Conservation (phyloP, 495 filamentous ascomycete genomes). For the Lasiosphaeria hispida region DNA sequence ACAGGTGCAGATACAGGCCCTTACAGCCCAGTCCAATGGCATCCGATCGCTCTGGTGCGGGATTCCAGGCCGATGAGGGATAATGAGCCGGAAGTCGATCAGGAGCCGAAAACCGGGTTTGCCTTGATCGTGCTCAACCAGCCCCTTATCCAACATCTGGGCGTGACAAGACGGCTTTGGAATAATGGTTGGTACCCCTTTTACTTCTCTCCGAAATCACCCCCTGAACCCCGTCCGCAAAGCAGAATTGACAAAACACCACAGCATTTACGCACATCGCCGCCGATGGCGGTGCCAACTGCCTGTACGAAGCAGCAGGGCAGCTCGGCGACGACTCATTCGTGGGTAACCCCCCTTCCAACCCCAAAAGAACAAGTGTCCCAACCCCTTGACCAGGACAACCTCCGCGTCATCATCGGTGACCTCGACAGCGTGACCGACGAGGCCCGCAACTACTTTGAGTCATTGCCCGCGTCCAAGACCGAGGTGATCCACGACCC, state of each 20-base stretch:
- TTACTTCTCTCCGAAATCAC: background rate
- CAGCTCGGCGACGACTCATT: conserved; percentile 17
- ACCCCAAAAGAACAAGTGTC: background rate
- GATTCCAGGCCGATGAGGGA: background rate
- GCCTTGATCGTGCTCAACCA: conserved; percentile 71
- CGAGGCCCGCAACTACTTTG: conserved; percentile 59
- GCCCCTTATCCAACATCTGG: conserved; percentile 57
- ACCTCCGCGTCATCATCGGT: conserved; percentile 73
- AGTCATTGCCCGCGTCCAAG: conserved; percentile 25
- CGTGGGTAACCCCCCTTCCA: conserved; percentile 12
- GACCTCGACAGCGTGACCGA: conserved; percentile 81
- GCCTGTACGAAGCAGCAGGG: conserved; percentile 58
- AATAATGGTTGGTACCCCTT: conserved; percentile 49
- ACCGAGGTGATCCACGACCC: conserved; percentile 58
- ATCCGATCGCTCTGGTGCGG: conserved; percentile 29
- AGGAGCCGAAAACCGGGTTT: conserved; percentile 30
- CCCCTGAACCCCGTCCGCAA: no score
- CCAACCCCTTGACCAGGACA: conserved; percentile 29
- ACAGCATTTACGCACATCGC: conserved; percentile 62
- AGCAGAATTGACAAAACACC: conserved; percentile 12
- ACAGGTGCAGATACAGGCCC: background rate
- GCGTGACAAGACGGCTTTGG: conserved; percentile 51
- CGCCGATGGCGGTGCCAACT: conserved; percentile 90
- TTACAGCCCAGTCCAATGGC: conserved; percentile 21
- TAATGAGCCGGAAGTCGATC: background rate